Base-by-base conservation (phyloP, 768 basidiomycete species). In the Rhodosporidiobolus odoratus region DNA sequence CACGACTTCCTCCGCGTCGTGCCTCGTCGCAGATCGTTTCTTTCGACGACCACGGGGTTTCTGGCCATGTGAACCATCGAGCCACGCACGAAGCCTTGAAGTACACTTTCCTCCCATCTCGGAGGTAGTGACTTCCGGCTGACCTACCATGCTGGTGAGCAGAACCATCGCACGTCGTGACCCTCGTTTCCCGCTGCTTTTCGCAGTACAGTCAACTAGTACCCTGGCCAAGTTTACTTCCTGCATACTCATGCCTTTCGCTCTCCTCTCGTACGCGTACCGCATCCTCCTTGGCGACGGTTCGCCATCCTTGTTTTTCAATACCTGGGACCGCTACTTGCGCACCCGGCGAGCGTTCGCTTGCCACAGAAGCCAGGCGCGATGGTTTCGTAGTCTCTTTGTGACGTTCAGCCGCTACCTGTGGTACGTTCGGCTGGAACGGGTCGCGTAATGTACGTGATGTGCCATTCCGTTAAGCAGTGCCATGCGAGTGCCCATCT, bases 301-400 rank as follows among this genome's bases (percentile, higher is more conserved):
- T 13, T 21, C 56, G 32, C 2, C 40, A 1, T 67, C 65, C 0
- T 40, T 67, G 21, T 69, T 75, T 59, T 53, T 77, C 35, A 77
- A 76, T 48, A 59, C 74, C 5, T 68, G 71, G 5, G 2, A 35
- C 16, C 68, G 73, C 30, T 82, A 79, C 68, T 25, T 53, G 4
- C 48, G 34, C 15, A 71, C 78, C 1, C 59, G 80, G 1, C 35
- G 53, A n/a, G 80, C 80, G 1, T 82, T 82, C 79, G 68, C 65
- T 53, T 65, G 72, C 37, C 81, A 82, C 65, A 25, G 68, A 27
- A 74, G 75, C 19, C 81, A 82, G 76, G 56, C 78, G 52, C 73
- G 77, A 10, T 81, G 81, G 81, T 81, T 81, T 67, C 71, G 81
- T 19, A 79, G 76, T 68, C 53, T 80, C 52, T 81, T 81, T 64